Percentiles rank a stretch among this genome's conserved stretches.
These are phyloP conservation scores for Candida boidinii DNA, from an alignment of 805 yeast species.

Conservation along the genomic window DNA sequence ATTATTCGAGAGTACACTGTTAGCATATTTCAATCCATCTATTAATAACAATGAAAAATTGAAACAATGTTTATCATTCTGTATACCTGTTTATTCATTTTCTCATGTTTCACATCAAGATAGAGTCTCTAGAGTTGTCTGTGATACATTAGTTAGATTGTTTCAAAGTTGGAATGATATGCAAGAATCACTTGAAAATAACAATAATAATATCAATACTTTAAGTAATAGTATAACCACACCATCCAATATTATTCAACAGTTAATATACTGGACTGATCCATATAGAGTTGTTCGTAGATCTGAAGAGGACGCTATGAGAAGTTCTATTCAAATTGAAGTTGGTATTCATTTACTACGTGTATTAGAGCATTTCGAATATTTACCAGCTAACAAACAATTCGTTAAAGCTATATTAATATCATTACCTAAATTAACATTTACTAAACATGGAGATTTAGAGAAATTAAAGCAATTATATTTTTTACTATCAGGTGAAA, in stretches of 20 bases:
- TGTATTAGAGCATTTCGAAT: slow-evolving; percentile 37
- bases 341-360: slow-evolving; percentile 48
- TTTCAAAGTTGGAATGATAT: slow-evolving; percentile 32
- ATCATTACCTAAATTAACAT: slow-evolving; percentile 38
- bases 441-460: slow-evolving; percentile 24
- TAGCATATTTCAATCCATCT: slow-evolving; percentile 68
- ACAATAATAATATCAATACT: slow-evolving; percentile 19
- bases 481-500: slow-evolving; percentile 14
- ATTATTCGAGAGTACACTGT: slow-evolving; percentile 58
- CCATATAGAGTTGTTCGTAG: slow-evolving; percentile 55
- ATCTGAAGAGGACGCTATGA: slow-evolving; percentile 29
- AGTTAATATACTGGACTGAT: slow-evolving; percentile 78
- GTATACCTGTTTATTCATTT: slow-evolving; percentile 81
- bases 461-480: slow-evolving; percentile 14
- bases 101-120: slow-evolving; percentile 68
- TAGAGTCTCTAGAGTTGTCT: slow-evolving; percentile 51
- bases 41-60: slow-evolving; percentile 56
- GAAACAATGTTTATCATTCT: slow-evolving; percentile 74
- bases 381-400: slow-evolving; percentile 41
- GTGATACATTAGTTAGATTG: slow-evolving; percentile 57
- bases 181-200: slow-evolving; percentile 21
- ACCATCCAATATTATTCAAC: slow-evolving; percentile 55
- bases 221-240: slow-evolving; percentile 19
- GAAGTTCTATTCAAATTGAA: slow-evolving; percentile 45
- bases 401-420: slow-evolving; percentile 45